These are phyloP conservation scores for Rhododendron ferrugineum DNA, from an alignment of 148 eudicot species.

Conservation along the genomic window DNA sequence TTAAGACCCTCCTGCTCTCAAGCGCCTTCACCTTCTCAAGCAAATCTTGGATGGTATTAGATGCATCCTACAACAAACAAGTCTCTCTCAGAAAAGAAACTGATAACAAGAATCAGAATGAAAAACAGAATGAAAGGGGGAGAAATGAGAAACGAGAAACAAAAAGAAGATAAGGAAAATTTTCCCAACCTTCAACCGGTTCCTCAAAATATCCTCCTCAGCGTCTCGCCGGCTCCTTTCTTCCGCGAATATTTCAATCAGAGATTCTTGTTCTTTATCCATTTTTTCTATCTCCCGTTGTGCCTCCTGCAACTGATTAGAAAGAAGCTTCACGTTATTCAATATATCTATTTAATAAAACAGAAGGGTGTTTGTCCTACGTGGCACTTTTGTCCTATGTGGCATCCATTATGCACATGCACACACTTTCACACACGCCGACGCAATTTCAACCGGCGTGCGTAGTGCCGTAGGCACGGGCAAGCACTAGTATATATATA, in stretches of 20 bases:
- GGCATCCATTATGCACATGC: too few relatives aligned
- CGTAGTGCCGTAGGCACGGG: too few relatives aligned
- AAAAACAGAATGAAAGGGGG: not conserved
- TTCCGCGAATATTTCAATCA: constrained; percentile 53
- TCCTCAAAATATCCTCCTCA: constrained; percentile 60
- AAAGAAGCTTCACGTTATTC: not conserved
- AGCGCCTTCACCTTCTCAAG: constrained; percentile 40
- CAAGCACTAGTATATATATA: too few relatives aligned
- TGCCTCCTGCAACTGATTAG: constrained; percentile 44
- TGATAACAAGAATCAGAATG: not conserved
- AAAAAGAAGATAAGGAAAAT: not conserved
- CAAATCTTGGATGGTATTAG: constrained; percentile 54
- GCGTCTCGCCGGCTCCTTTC: constrained; percentile 62
- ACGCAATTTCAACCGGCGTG: too few relatives aligned
- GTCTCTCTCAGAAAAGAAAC: not conserved
- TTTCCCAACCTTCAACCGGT: constrained; percentile 42
- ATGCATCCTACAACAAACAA: constrained; percentile 47
- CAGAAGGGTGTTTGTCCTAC: too few relatives aligned
- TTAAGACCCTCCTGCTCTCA: constrained; percentile 22
- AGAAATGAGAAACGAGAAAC: not conserved
- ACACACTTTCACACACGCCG: too few relatives aligned
- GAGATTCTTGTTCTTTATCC: constrained; percentile 65
- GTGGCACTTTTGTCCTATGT: too few relatives aligned
- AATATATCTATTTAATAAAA: too few relatives aligned
- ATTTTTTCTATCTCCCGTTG: constrained; percentile 31